A percentile compares a stretch with the other conserved stretches of the same genome.
phyloP scores from a whole-genome alignment of 1,139 yeast species.

The Candida mesenterica region DNA sequence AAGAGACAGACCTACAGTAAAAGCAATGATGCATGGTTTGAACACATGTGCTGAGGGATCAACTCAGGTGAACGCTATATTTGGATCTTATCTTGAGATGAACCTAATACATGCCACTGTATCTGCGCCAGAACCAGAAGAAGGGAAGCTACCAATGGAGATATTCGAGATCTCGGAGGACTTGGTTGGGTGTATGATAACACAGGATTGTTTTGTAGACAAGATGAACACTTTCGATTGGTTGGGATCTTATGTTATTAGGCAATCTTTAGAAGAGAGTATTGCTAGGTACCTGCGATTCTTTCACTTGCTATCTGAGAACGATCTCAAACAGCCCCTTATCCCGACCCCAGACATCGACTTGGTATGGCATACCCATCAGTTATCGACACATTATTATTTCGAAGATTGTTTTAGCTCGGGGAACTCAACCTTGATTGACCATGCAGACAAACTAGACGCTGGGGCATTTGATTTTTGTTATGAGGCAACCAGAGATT shows the following conservation, averaged over 20 bases:
- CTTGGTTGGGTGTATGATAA: slow-evolving; percentile 29
- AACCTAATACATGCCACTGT: slow-evolving; percentile 23
- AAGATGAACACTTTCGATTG: slow-evolving; percentile 32
- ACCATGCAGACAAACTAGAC: slow-evolving; percentile 30
- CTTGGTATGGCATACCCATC: slow-evolving; percentile 42
- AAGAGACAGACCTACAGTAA: too few relatives aligned
- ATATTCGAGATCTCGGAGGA: slow-evolving; percentile 23
- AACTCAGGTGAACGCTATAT: too few relatives aligned
- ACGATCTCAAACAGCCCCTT: slow-evolving; percentile 12
- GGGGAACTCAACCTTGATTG: slow-evolving; percentile 15
- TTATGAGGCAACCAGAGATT: slow-evolving; percentile 20
- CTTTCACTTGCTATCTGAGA: slow-evolving; percentile 18
- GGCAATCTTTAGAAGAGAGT: slow-evolving; percentile 20
- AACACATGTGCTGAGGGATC: too few relatives aligned
- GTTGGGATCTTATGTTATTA: slow-evolving; percentile 25
- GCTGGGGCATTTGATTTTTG: slow-evolving; percentile 19
- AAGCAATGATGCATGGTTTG: too few relatives aligned
- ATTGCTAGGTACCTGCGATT: slow-evolving; percentile 28
- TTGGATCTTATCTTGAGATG: slow-evolving; percentile 14
- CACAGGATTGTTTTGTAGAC: slow-evolving; percentile 31
- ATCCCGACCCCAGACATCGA: slow-evolving; percentile 42
- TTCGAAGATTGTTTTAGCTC: slow-evolving; percentile 17
- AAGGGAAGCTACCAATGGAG: slow-evolving; percentile 2
- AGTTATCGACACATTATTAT: slow-evolving; percentile 26
- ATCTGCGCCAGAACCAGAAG: slow-evolving; percentile 5